Percentiles rank a stretch among this genome's conserved stretches.
These are phyloP conservation scores for Xylaria grammica DNA, from an alignment of 495 filamentous ascomycete species.

Conservation along the genomic window DNA sequence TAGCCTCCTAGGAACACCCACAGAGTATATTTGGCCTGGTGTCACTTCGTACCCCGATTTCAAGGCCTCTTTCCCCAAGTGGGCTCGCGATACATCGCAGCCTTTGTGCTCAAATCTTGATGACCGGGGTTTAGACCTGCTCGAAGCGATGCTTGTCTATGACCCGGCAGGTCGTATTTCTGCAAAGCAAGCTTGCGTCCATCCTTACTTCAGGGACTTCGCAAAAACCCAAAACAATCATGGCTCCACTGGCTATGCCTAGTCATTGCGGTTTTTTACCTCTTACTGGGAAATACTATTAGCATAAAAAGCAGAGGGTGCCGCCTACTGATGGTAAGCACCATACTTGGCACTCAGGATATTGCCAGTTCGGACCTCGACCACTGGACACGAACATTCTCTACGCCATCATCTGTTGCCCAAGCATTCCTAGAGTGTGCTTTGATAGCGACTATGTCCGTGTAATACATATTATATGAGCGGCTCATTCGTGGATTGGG, in stretches of 20 bases:
- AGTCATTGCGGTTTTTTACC: slow-evolving; percentile 6
- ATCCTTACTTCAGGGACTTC: slow-evolving; percentile 88
- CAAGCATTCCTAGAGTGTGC: slow-evolving; percentile 15
- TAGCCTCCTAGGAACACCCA: slow-evolving; percentile 89
- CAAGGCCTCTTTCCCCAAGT: slow-evolving; percentile 96
- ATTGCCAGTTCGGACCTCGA: slow-evolving; percentile 4
- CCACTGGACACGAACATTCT: slow-evolving; percentile 14
- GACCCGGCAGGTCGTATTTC: slow-evolving; percentile 93
- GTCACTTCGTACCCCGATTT: slow-evolving; percentile 98
- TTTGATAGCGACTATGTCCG: slow-evolving; percentile 5
- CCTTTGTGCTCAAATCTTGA: slow-evolving; percentile 58
- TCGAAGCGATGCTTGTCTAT: slow-evolving; percentile 92
- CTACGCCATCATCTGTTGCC: slow-evolving; percentile 16
- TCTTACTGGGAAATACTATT: neutral
- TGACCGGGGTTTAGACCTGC: slow-evolving; percentile 83
- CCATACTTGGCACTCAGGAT: slow-evolving; percentile 21
- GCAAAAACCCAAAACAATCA: slow-evolving; percentile 43
- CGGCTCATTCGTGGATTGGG: slow-evolving; percentile 14
- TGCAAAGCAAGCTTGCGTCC: slow-evolving; percentile 90
- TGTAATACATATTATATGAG: slow-evolving; percentile 8
- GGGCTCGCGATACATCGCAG: slow-evolving; percentile 72
- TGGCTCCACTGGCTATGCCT: slow-evolving; percentile 45
- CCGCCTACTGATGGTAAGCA: slow-evolving; percentile 3
- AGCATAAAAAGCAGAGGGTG: slow-evolving; percentile 1
- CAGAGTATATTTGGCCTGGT: slow-evolving; percentile 88